Base-by-base conservation (phyloP, 495 filamentous ascomycete species). In the Lasiosphaeria ovina region DNA sequence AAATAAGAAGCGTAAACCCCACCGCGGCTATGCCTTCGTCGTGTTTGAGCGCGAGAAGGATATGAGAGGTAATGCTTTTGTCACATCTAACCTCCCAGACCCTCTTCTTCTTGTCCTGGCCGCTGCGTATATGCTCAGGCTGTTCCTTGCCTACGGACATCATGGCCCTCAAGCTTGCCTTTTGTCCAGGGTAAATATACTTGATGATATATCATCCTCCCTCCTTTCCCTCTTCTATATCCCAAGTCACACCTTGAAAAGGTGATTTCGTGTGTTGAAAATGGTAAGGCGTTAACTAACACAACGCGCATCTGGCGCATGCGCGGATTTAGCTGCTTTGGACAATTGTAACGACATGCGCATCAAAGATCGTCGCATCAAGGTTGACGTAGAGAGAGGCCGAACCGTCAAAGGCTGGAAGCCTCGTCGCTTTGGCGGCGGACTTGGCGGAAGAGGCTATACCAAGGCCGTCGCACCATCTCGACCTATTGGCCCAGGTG, bases 41-140 rank as follows among this genome's bases (percentile, higher is more conserved):
- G 92, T 97, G 51, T 98, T 92, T 73, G 93, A 98, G 76, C 87
- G 91, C 69, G 94, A 98, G 74, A 93, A 93, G 76, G 94, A 98
- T 70, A 97, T 98, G 95, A 97, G 96, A 88, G 93, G 94, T 97
- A 96, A 81, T 76, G 65, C 52, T 48, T 57, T 54, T 68, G 68
- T 62, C 70, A 60, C 71, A 70, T 72, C 69, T 70, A 62, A 69
- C 67, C 68, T 74, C 66, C 70, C 65, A 67, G 63, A 67, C 68
- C 62, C 65, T 11, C 16, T 67, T 67, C 24, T 24, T 24, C 24
- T 24, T 24, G 24, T 24, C 24, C 24, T 24, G 24, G 24, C 24
- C 24, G 24, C 24, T 24, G 24, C 24, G 24, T 24, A 24, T 24
- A 24, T 24, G 24, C 24, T 24, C 24, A 24, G 24, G 24, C 24